Evolutionary conservation across 148 eudicot genomes (phyloP).

Genomic region (Fagopyrum tataricum): DNA sequence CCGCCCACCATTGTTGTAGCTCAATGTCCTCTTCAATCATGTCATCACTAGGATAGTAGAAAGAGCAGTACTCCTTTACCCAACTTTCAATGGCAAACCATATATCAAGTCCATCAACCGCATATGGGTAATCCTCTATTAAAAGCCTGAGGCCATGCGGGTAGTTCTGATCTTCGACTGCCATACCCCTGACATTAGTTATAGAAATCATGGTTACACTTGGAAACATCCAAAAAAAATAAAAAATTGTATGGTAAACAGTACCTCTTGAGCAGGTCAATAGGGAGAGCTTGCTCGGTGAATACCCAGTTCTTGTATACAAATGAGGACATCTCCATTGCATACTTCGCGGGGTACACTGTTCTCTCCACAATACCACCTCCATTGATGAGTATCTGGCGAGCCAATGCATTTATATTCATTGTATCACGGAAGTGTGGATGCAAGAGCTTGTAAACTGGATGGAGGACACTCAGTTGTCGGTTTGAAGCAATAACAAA

Average conservation of each 20-base stretch:
- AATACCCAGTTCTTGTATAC: too few relatives aligned
- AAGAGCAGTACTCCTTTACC: too few relatives aligned
- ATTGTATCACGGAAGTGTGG: constrained; percentile 42
- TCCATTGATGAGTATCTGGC: constrained; percentile 35
- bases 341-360: constrained; percentile 26
- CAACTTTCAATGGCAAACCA: too few relatives aligned
- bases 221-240: not conserved
- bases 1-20: too few relatives aligned
- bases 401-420: constrained; percentile 36
- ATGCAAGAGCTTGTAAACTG: constrained; percentile 34
- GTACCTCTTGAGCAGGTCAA: constrained; percentile 59
- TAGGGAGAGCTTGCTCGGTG: constrained; percentile 35
- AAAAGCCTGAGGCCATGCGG: too few relatives aligned
- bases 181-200: not conserved
- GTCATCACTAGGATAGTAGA: too few relatives aligned
- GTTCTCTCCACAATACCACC: constrained; percentile 34
- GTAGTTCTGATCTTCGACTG: too few relatives aligned
- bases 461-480: constrained; percentile 41
- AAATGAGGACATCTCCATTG: constrained; percentile 42
- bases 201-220: not conserved
- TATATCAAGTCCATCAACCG: too few relatives aligned
- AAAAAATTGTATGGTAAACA: not conserved
- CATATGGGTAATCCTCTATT: too few relatives aligned
- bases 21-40: too few relatives aligned
- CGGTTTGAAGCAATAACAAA: not conserved